These are phyloP conservation scores for Neopestalotiopsis sp. DNA, from an alignment of 2,329 filamentous ascomycete species.

Conservation along the genomic window DNA sequence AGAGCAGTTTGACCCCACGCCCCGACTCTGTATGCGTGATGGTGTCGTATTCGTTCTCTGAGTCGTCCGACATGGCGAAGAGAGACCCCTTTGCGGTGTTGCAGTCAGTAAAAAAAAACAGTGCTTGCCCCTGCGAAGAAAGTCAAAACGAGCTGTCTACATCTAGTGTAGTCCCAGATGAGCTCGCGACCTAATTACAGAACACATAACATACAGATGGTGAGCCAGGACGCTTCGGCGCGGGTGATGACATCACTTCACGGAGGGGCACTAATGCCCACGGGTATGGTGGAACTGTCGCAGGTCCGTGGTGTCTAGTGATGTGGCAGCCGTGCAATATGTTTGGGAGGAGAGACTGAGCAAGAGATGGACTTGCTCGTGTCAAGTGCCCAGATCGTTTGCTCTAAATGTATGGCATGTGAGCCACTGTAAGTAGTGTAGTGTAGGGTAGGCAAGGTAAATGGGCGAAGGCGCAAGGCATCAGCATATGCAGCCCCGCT, in stretches of 20 bases:
- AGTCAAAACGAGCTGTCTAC: not conserved
- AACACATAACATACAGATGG: conserved; percentile 11
- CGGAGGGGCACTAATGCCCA: conserved; percentile 13
- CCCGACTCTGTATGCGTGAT: conserved; percentile 81
- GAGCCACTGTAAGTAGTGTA: not conserved
- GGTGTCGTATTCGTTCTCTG: conserved; percentile 93
- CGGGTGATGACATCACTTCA: conserved; percentile 18
- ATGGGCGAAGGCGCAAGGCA: not conserved
- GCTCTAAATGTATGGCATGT: conserved; percentile 2
- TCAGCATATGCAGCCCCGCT: not conserved
- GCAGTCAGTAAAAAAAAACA: not conserved
- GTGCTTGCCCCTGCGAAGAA: not conserved
- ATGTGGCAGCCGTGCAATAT: not conserved
- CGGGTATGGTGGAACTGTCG: not conserved
- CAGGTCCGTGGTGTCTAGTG: not conserved
- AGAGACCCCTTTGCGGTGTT: conserved; percentile 49
- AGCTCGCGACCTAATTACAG: not conserved
- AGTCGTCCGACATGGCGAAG: conserved; percentile 96
- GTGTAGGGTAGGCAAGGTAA: not conserved
- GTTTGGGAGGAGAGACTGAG: not conserved
- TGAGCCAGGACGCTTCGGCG: conserved; percentile 6
- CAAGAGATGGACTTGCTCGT: not conserved
- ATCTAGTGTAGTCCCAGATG: not conserved
- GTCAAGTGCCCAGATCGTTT: not conserved
- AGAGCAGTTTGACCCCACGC: conserved; percentile 89